Conservation (phyloP, 352 stramenopile genomes). For the Phytophthora nicotianae region DNA sequence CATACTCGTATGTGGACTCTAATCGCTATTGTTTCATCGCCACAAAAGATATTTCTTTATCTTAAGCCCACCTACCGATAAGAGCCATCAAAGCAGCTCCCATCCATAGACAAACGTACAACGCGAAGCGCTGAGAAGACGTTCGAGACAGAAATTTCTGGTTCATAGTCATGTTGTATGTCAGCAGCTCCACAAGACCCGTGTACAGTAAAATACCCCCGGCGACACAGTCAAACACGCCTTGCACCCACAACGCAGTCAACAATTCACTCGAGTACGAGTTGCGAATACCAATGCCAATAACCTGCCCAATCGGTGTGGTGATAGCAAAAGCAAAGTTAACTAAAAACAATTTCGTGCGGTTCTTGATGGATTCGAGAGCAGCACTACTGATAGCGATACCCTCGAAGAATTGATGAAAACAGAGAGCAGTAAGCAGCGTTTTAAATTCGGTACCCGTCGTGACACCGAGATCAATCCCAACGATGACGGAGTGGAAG, state of each 20-base stretch:
- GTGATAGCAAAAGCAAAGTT: conserved; percentile 59
- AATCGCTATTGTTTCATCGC: too few species aligned
- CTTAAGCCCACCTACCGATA: conserved; percentile 72
- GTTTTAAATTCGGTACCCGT: conserved; percentile 52
- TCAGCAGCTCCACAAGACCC: conserved; percentile 67
- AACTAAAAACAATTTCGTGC: conserved; percentile 47
- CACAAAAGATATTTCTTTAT: too few species aligned
- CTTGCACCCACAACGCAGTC: conserved; percentile 64
- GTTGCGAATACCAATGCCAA: conserved; percentile 62
- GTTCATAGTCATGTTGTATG: conserved; percentile 75
- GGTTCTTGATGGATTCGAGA: conserved; percentile 35
- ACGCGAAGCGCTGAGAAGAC: conserved; percentile 31
- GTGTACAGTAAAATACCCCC: conserved; percentile 78
- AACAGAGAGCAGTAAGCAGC: conserved; percentile 59
- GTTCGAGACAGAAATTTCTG: conserved; percentile 45
- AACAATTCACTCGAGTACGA: conserved; percentile 52
- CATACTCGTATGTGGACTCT: too few species aligned
- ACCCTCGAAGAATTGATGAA: conserved; percentile 83
- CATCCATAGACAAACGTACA: conserved; percentile 53
- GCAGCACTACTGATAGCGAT: conserved; percentile 58
- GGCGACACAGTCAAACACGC: conserved; percentile 65
- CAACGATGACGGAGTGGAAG: conserved; percentile 77
- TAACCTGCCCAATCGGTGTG: conserved; percentile 56
- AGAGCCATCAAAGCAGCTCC: conserved; percentile 62
- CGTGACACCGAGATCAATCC: conserved; percentile 64